phyloP scores from a whole-genome alignment of 1,284 basidiomycete genomes.

The Sporisorium reilianum region DNA sequence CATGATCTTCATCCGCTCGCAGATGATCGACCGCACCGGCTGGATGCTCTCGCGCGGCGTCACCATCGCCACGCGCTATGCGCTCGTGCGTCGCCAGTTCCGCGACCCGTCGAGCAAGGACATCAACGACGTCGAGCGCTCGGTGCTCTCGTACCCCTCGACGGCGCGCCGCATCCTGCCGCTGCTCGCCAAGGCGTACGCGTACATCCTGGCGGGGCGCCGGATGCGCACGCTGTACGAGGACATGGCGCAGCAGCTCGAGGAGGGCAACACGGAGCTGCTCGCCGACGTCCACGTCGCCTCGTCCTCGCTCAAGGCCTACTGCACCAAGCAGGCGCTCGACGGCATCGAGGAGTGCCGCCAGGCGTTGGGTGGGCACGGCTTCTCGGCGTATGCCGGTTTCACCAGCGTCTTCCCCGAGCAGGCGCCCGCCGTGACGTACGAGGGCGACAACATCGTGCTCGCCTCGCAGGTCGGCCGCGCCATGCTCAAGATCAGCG shows the following conservation, averaged over 20 bases:
- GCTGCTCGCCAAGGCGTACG: slow-evolving; percentile 69
- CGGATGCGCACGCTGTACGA: slow-evolving; percentile 69
- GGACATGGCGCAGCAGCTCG: slow-evolving; percentile 65
- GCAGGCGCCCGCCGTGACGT: slow-evolving; percentile 66
- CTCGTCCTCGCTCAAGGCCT: slow-evolving; percentile 68
- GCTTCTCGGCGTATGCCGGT: slow-evolving; percentile 67
- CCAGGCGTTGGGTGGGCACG: slow-evolving; percentile 70
- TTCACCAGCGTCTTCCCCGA: slow-evolving; percentile 61
- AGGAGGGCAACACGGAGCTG: slow-evolving; percentile 68
- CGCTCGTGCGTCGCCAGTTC: slow-evolving; percentile 78
- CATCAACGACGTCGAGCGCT: slow-evolving; percentile 70
- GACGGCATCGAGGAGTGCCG: slow-evolving; percentile 70
- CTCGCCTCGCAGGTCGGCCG: slow-evolving; percentile 62
- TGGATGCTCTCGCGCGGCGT: slow-evolving; percentile 77
- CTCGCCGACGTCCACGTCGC: slow-evolving; percentile 70
- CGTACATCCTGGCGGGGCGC: slow-evolving; percentile 67
- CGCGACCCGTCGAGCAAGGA: slow-evolving; percentile 62
- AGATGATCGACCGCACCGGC: slow-evolving; percentile 76
- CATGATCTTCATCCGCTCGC: slow-evolving; percentile 69
- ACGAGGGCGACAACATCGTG: slow-evolving; percentile 68
- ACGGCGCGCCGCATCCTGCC: slow-evolving; percentile 69
- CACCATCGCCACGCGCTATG: slow-evolving; percentile 81
- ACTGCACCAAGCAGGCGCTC: slow-evolving; percentile 69
- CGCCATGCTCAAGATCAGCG: slow-evolving; percentile 62
- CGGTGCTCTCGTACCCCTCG: slow-evolving; percentile 69